phyloP scores from a whole-genome alignment of 257 asterid species.

The Solanum gracilifrons region DNA sequence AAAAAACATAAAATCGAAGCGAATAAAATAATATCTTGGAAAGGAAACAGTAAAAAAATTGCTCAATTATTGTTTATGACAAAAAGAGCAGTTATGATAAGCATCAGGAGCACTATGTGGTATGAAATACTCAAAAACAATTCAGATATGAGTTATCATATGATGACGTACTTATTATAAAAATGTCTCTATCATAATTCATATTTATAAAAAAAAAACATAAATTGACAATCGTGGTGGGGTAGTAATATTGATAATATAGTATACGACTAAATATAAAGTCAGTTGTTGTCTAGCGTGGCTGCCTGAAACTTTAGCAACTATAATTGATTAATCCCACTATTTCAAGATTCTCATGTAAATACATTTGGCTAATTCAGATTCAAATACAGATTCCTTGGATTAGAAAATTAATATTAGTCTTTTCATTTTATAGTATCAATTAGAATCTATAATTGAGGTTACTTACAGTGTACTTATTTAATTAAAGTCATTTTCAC shows the following conservation, averaged over 20 bases:
- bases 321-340: constrained; percentile 18
- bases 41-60: neutral
- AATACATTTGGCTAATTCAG: constrained; percentile 12
- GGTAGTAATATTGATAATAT: neutral
- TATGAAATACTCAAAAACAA: neutral
- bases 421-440: neutral
- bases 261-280: neutral
- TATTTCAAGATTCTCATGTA: constrained; percentile 24
- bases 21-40: neutral
- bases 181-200: neutral
- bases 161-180: neutral
- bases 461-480: neutral
- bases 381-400: constrained; percentile 7
- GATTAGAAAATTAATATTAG: neutral
- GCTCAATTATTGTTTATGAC: neutral
- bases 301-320: neutral
- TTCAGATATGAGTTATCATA: neutral
- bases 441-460: neutral
- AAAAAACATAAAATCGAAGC: too few species aligned
- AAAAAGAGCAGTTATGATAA: neutral
- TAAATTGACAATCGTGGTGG: neutral
- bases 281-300: neutral
- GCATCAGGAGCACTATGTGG: neutral
- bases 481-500: neutral
- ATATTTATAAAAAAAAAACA: neutral